Conservation (phyloP, 2,329 filamentous ascomycete species). For the Chaetomium globosum region DNA sequence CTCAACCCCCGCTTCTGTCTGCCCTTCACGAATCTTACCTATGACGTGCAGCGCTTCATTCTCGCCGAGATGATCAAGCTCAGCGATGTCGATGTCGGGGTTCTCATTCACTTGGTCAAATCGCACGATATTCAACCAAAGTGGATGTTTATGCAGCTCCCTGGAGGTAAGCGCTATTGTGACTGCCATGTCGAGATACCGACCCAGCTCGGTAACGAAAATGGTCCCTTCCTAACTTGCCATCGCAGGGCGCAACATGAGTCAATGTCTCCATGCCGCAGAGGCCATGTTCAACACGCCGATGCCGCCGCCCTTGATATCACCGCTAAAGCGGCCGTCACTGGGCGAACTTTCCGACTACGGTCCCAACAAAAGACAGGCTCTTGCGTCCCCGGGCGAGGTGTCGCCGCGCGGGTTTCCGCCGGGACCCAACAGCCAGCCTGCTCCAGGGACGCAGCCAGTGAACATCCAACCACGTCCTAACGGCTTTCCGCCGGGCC, state of each 20-base stretch:
- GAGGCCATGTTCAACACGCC: constrained; percentile 40
- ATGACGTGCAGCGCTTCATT: constrained; percentile 54
- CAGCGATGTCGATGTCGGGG: constrained; percentile 53
- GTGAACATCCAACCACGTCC: constrained; percentile 43
- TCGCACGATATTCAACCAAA: constrained; percentile 39
- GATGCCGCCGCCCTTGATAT: constrained; percentile 37
- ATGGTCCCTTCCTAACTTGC: constrained; percentile 24
- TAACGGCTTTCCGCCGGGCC: constrained; percentile 34
- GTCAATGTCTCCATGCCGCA: constrained; percentile 42
- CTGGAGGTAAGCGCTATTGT: constrained; percentile 37
- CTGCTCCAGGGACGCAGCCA: constrained; percentile 25
- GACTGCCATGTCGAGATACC: background rate
- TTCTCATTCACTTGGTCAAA: constrained; percentile 53
- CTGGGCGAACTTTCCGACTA: constrained; percentile 40
- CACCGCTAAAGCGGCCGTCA: constrained; percentile 42
- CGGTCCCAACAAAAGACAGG: constrained; percentile 39
- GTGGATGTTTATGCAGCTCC: constrained; percentile 45
- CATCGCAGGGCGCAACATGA: constrained; percentile 42
- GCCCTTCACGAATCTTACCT: constrained; percentile 21
- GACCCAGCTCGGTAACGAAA: background rate
- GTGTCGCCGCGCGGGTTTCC: constrained; percentile 27
- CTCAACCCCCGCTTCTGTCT: constrained; percentile 16
- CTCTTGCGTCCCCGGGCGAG: constrained; percentile 36
- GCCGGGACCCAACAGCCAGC: constrained; percentile 25
- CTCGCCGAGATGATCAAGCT: constrained; percentile 62